phyloP scores from a whole-genome alignment of 108 stramenopile species.

The Epipyxis sp. region DNA sequence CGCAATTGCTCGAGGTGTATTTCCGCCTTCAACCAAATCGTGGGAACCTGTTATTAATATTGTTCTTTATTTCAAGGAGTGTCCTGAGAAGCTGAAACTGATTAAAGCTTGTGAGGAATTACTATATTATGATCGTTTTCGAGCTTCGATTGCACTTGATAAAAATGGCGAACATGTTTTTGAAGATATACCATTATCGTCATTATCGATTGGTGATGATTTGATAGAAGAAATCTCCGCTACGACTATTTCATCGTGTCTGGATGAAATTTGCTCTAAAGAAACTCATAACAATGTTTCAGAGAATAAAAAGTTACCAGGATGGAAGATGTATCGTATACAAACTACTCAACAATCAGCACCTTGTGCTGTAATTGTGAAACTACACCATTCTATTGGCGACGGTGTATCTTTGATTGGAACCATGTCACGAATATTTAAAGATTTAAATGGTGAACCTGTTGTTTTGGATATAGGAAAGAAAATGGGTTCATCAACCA shows the following conservation, averaged over 20 bases:
- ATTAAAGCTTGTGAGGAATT: neutral
- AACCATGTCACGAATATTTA: conserved; percentile 33
- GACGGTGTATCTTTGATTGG: conserved; percentile 44
- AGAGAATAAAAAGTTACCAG: conserved; percentile 29
- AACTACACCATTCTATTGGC: conserved; percentile 45
- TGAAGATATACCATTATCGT: conserved; percentile 2
- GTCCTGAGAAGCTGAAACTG: conserved; percentile 3
- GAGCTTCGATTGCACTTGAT: neutral
- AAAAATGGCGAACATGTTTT: neutral
- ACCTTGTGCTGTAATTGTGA: conserved; percentile 23
- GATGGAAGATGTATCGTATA: conserved; percentile 34
- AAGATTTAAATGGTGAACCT: conserved; percentile 32
- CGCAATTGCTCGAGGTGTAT: neutral
- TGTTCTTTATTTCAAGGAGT: conserved; percentile 31
- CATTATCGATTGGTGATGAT: no score
- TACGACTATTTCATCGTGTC: no score
- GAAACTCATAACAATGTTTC: neutral
- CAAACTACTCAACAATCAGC: conserved; percentile 28
- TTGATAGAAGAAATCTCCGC: no score
- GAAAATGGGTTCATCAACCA: conserved; percentile 23
- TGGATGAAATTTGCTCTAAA: neutral
- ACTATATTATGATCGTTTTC: neutral
- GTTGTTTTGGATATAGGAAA: conserved; percentile 25
- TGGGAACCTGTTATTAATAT: conserved; percentile 34
- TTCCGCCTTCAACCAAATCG: neutral